Conservation (phyloP, 1,284 basidiomycete genomes). For the Trichosporon coremiiforme region DNA sequence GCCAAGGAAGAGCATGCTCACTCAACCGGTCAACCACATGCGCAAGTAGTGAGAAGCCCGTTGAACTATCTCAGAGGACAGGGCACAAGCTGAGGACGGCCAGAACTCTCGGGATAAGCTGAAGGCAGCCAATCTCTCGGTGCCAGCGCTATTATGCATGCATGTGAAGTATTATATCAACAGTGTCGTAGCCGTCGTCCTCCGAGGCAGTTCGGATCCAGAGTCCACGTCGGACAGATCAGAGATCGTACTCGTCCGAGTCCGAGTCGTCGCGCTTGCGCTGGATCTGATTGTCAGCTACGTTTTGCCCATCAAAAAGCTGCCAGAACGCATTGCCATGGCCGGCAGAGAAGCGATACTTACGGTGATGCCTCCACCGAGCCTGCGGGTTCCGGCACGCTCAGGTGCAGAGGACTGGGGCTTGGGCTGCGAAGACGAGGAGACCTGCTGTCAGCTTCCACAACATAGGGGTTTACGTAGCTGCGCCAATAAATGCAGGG, state of each 20-base stretch:
- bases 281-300: conserved; percentile 46
- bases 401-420: conserved; percentile 35
- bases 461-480: neutral
- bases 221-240: conserved; percentile 1
- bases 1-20: too few species aligned
- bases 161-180: conserved; percentile 14
- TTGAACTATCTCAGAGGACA: too few species aligned
- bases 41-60: too few species aligned
- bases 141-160: conserved; percentile 15
- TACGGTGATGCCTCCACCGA: conserved; percentile 55
- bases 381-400: conserved; percentile 45
- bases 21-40: too few species aligned
- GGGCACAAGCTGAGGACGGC: too few species aligned
- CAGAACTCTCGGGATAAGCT: too few species aligned
- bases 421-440: conserved; percentile 43
- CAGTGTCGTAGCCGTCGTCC: conserved; percentile 9
- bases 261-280: conserved; percentile 56
- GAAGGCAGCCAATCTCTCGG: too few species aligned
- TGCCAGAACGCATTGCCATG: too few species aligned
- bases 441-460: conserved; percentile 38
- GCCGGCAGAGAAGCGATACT: conserved; percentile 23
- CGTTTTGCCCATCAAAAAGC: too few species aligned
- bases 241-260: conserved; percentile 57
- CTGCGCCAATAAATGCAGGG: too few species aligned
- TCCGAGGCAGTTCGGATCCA: neutral